A percentile compares a stretch with the other conserved stretches of the same genome.
phyloP scores from a whole-genome alignment of 78 protist genomes.

The Dictyostelium firmibasis region DNA sequence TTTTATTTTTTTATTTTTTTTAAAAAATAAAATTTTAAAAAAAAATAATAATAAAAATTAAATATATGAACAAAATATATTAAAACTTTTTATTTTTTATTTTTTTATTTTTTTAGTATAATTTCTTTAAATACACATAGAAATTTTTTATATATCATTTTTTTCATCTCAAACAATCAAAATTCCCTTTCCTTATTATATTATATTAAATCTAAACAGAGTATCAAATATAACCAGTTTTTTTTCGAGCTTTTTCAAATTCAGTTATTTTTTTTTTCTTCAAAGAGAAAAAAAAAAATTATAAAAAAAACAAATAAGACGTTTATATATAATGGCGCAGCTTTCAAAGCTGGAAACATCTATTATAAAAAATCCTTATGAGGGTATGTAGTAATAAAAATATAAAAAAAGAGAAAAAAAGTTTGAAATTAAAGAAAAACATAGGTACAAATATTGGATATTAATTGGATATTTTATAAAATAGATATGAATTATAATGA shows the following conservation, averaged over 20 bases:
- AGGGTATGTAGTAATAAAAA: conserved; percentile 9
- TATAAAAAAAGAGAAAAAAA: not conserved
- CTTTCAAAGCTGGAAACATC: conserved; percentile 41
- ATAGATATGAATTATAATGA: conserved; percentile 66
- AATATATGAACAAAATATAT: not conserved
- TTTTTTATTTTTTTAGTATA: not conserved
- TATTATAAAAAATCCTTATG: conserved; percentile 47
- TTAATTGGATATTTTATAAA: not conserved
- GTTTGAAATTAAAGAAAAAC: not conserved
- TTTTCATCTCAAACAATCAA: not conserved
- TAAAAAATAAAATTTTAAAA: no score
- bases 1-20: not conserved
- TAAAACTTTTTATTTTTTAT: not conserved
- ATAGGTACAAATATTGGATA: not conserved
- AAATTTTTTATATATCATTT: not conserved
- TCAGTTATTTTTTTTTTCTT: not conserved
- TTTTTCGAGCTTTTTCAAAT: not conserved
- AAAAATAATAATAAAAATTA: no score
- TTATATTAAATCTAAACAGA: no score
- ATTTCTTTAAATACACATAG: not conserved
- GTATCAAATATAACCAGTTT: no score
- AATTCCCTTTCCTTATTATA: no score
- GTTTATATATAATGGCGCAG: conserved; percentile 43
- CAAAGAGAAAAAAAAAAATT: not conserved
- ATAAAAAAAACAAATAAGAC: not conserved